These are phyloP conservation scores for Cercospora nicotianae DNA, from an alignment of 2,329 filamentous ascomycete genomes.

Conservation along the genomic window DNA sequence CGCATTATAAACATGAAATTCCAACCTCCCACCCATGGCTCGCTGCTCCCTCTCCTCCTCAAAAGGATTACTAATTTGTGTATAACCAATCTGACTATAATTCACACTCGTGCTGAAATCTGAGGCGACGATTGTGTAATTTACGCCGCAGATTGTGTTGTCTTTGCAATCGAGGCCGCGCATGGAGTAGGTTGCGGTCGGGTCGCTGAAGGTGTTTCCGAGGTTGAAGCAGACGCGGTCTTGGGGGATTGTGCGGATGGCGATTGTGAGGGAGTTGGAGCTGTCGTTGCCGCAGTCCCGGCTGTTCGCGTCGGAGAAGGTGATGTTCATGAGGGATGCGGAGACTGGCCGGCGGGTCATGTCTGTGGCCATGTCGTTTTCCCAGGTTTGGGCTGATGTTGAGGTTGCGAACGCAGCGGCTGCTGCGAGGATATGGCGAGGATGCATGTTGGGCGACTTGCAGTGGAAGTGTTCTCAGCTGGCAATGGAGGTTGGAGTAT, in stretches of 20 bases:
- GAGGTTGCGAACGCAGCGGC: background rate
- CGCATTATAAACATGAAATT: constrained; percentile 14
- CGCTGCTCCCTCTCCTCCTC: background rate
- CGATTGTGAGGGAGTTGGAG: constrained; percentile 51
- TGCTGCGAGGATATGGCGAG: background rate
- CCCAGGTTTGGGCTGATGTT: constrained; percentile 6
- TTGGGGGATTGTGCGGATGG: constrained; percentile 19
- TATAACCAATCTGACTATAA: constrained; percentile 15
- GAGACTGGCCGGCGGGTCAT: constrained; percentile 6
- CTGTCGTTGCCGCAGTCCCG: constrained; percentile 49
- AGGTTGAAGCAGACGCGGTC: constrained; percentile 18
- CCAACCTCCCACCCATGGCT: constrained; percentile 9
- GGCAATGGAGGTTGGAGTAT: background rate
- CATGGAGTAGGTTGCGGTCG: constrained; percentile 8
- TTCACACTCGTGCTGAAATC: constrained; percentile 3
- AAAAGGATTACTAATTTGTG: constrained; percentile 19
- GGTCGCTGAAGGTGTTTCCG: constrained; percentile 15
- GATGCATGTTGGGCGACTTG: background rate
- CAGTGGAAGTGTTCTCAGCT: background rate
- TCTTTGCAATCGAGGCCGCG: constrained; percentile 9
- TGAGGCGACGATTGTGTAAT: constrained; percentile 15
- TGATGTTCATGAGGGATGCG: constrained; percentile 53
- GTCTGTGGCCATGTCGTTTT: constrained; percentile 21
- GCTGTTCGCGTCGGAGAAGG: constrained; percentile 59
- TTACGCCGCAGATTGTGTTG: constrained; percentile 15